Base-by-base conservation (phyloP, 495 filamentous ascomycete species). In the Podospora sp. region DNA sequence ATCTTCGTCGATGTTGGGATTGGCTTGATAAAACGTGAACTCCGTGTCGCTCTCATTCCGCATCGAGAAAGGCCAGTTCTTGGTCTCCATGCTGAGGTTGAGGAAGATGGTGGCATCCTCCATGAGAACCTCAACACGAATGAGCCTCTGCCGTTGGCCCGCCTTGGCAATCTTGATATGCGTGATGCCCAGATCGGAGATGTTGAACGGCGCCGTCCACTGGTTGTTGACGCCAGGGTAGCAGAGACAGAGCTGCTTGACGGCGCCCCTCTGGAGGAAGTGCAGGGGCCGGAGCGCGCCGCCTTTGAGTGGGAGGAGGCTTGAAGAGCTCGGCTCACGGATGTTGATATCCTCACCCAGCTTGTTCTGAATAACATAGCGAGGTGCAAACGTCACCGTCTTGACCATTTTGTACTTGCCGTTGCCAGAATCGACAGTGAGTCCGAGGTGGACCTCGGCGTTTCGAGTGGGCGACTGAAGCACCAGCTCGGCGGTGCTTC, bases 331-430 rank as follows among this genome's bases (percentile, higher is more conserved):
- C 18, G 94, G 92, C 72, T 98, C 96, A 49, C 95, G 87, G 24
- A 97, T 89, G 69, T 92, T 86, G 67, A 99, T 84, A 60, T 94
- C 91, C 76, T 99, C 94, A 49, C 84, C 86, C 24, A 97, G 84
- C 76, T 91, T 94, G 79, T 96, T 98, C 78, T 97, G 96, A 72
- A 99, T 80, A 57, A 99, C 89, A 75, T 97, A 99, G 36, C 95
- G 88, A 24, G 95, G 95, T 1, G 94, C 87, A n/a, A 98, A 83
- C 1, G 93, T 97, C 26, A 98, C 90, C 14, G 97, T 90, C 78
- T 97, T 97, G 27, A 92, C 93, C 80, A 98, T 78, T 72, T 97
- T 97, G 82, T 98, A 98, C 82, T 98, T 99, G 72, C 95, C 96
- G 73, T 96, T 90, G 49, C 95, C 95, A 68, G 96, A 90, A 58